Conservation (phyloP, 139 green algal species). For the Zygnema circumcarinatum region DNA sequence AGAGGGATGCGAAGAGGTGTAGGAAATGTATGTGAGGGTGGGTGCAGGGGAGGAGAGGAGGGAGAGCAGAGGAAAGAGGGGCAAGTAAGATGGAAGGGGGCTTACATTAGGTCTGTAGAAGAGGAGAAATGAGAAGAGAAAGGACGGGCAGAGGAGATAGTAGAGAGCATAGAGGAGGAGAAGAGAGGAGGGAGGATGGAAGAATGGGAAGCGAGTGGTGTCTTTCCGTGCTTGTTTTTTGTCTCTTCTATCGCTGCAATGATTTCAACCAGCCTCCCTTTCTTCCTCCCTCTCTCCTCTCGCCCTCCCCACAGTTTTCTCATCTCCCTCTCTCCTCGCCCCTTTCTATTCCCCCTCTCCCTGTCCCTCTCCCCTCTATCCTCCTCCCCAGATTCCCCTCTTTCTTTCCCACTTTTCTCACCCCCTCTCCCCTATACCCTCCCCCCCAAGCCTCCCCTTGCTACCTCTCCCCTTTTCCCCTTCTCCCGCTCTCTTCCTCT, state of each 20-base stretch:
- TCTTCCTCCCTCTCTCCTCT: neutral
- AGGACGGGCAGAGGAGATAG: no score
- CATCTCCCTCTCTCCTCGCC: neutral
- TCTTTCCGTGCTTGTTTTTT: no score
- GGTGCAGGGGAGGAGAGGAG: no score
- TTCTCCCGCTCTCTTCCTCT: neutral
- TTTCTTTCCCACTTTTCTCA: neutral
- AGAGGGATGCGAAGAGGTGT: no score
- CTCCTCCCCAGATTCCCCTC: neutral
- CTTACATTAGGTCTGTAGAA: neutral
- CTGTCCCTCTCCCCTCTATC: neutral
- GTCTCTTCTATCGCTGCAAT: neutral
- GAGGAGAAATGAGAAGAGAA: neutral
- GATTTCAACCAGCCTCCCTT: no score
- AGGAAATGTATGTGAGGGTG: no score
- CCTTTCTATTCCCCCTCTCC: neutral
- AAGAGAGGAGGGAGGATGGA: no score
- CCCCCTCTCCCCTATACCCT: neutral
- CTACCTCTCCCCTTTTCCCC: neutral
- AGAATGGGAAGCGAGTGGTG: no score
- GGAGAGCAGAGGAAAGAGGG: neutral
- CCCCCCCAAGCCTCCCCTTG: neutral
- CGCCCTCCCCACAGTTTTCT: neutral
- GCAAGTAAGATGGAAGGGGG: neutral
- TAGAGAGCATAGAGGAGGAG: no score